Percentiles rank a stretch among this genome's conserved stretches.
Evolutionary conservation across 2,329 filamentous ascomycete species (phyloP).

Genomic region (Dactylellina leptospora): DNA sequence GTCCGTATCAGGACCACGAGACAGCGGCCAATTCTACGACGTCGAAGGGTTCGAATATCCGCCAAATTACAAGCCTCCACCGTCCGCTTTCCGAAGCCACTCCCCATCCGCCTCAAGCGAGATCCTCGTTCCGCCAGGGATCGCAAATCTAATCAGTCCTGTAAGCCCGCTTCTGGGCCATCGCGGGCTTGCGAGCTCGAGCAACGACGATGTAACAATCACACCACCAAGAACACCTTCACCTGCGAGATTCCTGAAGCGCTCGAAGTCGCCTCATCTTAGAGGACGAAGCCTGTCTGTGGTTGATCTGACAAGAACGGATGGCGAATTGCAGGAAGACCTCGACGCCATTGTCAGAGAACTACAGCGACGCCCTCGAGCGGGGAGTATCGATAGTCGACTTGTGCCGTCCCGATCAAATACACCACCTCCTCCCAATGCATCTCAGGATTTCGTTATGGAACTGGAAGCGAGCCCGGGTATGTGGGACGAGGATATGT

Average conservation of each 20-base stretch:
- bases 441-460: constrained; percentile 37
- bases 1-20: constrained; percentile 24
- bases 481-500: constrained; percentile 49
- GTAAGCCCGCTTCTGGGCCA: constrained; percentile 27
- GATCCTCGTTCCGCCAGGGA: constrained; percentile 32
- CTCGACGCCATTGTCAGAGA: constrained; percentile 42
- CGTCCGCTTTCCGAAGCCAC: constrained; percentile 45
- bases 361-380: constrained; percentile 36
- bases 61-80: constrained; percentile 43
- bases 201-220: constrained; percentile 40
- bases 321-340: constrained; percentile 43
- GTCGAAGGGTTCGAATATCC: constrained; percentile 51
- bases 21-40: constrained; percentile 40
- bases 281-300: constrained; percentile 33
- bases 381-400: constrained; percentile 35
- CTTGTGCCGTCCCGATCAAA: constrained; percentile 32
- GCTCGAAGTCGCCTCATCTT: constrained; percentile 29
- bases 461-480: constrained; percentile 49
- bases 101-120: constrained; percentile 39
- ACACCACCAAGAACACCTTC: constrained; percentile 31
- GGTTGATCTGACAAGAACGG: constrained; percentile 36
- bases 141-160: constrained; percentile 41
- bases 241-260: constrained; percentile 19
- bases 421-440: constrained; percentile 6
- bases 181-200: constrained; percentile 31